Percentiles rank a stretch among this genome's conserved stretches.
Conservation (phyloP, 345 rosid species). For the Eucalyptus lansdowneana region DNA sequence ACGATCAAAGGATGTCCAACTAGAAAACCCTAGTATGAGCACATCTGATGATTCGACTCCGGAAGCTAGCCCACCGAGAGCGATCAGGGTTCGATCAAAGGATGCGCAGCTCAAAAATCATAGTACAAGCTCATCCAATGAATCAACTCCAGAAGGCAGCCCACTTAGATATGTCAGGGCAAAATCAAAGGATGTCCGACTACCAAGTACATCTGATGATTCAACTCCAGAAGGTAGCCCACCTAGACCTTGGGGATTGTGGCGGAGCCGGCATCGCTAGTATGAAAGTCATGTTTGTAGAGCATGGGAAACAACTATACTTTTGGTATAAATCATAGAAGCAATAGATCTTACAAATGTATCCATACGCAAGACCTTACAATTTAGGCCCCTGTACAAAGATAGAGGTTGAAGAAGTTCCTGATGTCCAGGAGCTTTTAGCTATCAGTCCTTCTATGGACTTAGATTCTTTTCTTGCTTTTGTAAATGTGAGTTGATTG, state of each 20-base stretch:
- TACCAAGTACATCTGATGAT: neutral
- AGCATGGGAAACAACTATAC: neutral
- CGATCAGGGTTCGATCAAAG: accelerated
- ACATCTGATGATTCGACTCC: neutral
- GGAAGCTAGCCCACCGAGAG: neutral
- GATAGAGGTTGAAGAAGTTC: neutral
- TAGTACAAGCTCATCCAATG: neutral
- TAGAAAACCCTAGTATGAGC: neutral
- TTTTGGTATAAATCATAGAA: neutral
- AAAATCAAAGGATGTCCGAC: neutral
- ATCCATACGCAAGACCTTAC: neutral
- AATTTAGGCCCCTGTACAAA: neutral
- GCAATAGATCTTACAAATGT: accelerated
- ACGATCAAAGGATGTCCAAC: neutral
- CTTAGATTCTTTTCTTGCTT: neutral
- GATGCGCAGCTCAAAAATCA: accelerated
- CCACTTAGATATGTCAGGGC: neutral
- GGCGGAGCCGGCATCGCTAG: accelerated
- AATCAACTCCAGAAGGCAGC: neutral
- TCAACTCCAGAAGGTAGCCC: neutral
- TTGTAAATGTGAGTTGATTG: neutral
- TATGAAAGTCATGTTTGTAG: neutral
- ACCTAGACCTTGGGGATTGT: neutral
- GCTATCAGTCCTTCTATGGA: neutral
- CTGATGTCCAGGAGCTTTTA: neutral